A percentile compares a stretch with the other conserved stretches of the same genome.
Conservation (phyloP, 108 stramenopile species). For the Skeletonema costatum region DNA sequence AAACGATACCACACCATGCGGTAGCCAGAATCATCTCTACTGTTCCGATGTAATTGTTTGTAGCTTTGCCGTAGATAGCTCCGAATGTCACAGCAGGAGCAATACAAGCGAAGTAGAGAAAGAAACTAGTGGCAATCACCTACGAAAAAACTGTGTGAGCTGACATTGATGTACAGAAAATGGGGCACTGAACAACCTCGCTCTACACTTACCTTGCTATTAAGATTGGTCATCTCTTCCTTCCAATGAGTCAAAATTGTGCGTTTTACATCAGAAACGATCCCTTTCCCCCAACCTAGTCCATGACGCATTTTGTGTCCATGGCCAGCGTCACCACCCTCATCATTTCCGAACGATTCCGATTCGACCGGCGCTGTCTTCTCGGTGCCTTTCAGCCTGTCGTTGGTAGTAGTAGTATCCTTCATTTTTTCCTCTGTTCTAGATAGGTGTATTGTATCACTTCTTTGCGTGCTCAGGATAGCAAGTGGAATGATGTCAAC, state of each 20-base stretch:
- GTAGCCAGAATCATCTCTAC: constrained; percentile 53
- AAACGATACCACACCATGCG: constrained; percentile 48
- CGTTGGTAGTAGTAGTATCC: neutral
- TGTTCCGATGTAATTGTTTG: constrained; percentile 62
- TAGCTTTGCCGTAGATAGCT: constrained; percentile 55
- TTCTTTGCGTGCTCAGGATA: no score
- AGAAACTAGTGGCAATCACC: constrained; percentile 54
- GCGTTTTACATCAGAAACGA: constrained; percentile 35
- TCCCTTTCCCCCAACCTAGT: constrained; percentile 48
- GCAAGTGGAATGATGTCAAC: neutral
- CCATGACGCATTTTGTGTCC: constrained; percentile 3
- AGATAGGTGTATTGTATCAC: no score
- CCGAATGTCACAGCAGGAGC: constrained; percentile 77
- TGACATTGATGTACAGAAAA: neutral
- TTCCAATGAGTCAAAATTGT: constrained; percentile 24
- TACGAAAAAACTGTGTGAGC: neutral
- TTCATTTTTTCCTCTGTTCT: neutral
- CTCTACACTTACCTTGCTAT: constrained; percentile 27
- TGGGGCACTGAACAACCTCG: neutral
- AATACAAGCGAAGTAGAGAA: constrained; percentile 82
- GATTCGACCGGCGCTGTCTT: neutral
- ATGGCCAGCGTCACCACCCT: neutral
- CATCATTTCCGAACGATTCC: neutral
- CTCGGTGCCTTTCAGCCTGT: neutral
- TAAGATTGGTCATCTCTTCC: constrained; percentile 58